Conservation (phyloP, 805 yeast species). For the Lipomyces yamanashiensis region DNA sequence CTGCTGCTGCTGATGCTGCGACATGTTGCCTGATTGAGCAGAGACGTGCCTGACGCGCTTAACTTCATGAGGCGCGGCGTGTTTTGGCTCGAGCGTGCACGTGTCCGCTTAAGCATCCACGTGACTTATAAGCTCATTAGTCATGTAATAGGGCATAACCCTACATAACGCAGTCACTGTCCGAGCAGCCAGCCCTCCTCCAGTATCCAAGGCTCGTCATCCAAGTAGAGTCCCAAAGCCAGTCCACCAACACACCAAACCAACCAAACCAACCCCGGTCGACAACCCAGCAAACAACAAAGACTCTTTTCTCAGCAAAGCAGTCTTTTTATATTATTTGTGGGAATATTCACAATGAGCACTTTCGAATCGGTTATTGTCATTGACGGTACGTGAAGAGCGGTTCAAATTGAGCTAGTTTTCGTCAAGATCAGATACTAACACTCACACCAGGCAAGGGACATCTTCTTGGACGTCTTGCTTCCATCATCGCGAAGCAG, state of each 20-base stretch:
- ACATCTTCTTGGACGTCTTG: conserved; percentile 99
- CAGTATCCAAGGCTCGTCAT: too few relatives aligned
- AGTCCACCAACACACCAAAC: too few relatives aligned
- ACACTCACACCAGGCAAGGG: conserved; percentile 62
- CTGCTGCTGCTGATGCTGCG: conserved; percentile 4
- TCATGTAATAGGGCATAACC: background rate
- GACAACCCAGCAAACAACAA: conserved; percentile 8
- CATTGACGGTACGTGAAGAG: conserved; percentile 37
- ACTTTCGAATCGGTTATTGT: conserved; percentile 37
- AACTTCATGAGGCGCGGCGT: too few relatives aligned
- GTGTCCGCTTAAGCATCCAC: too few relatives aligned
- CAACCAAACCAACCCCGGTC: conserved; percentile 2
- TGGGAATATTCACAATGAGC: conserved; percentile 21
- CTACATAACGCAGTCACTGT: background rate
- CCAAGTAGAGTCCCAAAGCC: too few relatives aligned
- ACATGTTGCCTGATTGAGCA: background rate
- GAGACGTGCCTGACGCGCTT: background rate
- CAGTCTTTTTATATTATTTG: background rate
- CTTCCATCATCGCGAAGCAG: conserved; percentile 98
- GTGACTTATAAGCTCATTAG: background rate
- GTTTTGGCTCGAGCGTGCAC: too few relatives aligned
- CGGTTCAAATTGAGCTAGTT: background rate
- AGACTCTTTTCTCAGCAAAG: background rate
- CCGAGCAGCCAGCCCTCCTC: background rate
- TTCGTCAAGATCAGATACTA: background rate